phyloP scores from a whole-genome alignment of 2,329 filamentous ascomycete species.

The Pseudopithomyces maydicus region DNA sequence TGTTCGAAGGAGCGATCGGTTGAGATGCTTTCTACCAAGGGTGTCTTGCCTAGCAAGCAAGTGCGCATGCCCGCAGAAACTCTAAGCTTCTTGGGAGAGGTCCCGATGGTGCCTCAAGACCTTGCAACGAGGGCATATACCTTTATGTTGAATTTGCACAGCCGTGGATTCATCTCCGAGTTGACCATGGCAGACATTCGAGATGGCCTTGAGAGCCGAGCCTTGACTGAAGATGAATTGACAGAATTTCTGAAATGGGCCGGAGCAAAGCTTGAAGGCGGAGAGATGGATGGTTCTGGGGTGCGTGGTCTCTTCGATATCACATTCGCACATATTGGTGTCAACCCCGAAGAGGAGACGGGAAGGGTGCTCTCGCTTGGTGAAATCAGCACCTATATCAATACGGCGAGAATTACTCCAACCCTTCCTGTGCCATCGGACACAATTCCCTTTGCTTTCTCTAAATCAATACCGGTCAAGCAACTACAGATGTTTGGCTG shows the following conservation, averaged over 20 bases:
- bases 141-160: constrained; percentile 80
- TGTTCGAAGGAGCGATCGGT: constrained; percentile 78
- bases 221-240: constrained; percentile 78
- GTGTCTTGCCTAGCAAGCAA: constrained; percentile 81
- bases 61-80: constrained; percentile 77
- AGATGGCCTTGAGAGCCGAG: constrained; percentile 79
- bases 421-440: constrained; percentile 78
- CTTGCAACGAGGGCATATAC: constrained; percentile 69
- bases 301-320: constrained; percentile 76
- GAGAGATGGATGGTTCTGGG: constrained; percentile 72
- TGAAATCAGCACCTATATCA: constrained; percentile 75
- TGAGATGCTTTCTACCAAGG: constrained; percentile 85
- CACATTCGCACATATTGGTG: constrained; percentile 70
- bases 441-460: constrained; percentile 85
- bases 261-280: constrained; percentile 70
- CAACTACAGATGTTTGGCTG: constrained; percentile 85
- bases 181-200: constrained; percentile 88
- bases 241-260: constrained; percentile 85
- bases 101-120: constrained; percentile 81
- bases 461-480: constrained; percentile 66
- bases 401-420: constrained; percentile 77
- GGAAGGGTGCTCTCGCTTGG: constrained; percentile 79
- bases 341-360: constrained; percentile 57
- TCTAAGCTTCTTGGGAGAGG: constrained; percentile 80
- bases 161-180: constrained; percentile 84